Base-by-base conservation (phyloP, 441 rosid species). In the Eruca vesicaria region DNA sequence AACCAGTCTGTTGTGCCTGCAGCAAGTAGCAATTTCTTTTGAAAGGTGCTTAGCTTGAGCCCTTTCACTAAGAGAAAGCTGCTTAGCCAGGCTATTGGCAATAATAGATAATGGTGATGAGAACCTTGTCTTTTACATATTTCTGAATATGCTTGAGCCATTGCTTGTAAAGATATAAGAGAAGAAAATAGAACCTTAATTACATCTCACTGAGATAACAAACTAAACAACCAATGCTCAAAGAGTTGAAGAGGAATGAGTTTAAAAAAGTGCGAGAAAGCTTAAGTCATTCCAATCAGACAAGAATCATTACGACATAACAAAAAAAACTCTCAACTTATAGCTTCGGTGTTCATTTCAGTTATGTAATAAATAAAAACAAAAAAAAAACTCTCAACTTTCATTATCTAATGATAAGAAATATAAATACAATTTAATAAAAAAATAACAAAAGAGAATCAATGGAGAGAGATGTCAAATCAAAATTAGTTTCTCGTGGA, bases 1-100 rank as follows among this genome's bases (percentile, higher is more conserved):
- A n/a, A 7, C 16, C 66, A 93, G 97, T 84, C 93, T 68, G 98
- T 86, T 6, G 90, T 84, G 75, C 93, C 97, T 66, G 76, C 97
- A 59, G 96, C 97, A 70, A 89, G 93, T 59, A 82, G 78, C 64
- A 85, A 2, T 93, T 76, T 93, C 86, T 64, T 85, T 91, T 73
- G 98, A 93, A 81, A 91, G 98, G 98, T 93, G 41, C 48, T 31
- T 31, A 31, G 33, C 33, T 31, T 31, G 33, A 31, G 5, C 33
- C 5, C 7, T n/a, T n/a, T n/a, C n/a, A n/a, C n/a, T n/a, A n/a
- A n/a, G n/a, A n/a, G n/a, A n/a, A n/a, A n/a, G n/a, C n/a, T n/a
- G n/a, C n/a, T n/a, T n/a, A n/a, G n/a, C n/a, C n/a, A n/a, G n/a
- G n/a, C n/a, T n/a, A n/a, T n/a, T n/a, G n/a, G n/a, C n/a, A n/a